Percentiles rank a stretch among this genome's conserved stretches.
Conservation (phyloP, 176 grass and related monocot species). For the Avena atlantica region DNA sequence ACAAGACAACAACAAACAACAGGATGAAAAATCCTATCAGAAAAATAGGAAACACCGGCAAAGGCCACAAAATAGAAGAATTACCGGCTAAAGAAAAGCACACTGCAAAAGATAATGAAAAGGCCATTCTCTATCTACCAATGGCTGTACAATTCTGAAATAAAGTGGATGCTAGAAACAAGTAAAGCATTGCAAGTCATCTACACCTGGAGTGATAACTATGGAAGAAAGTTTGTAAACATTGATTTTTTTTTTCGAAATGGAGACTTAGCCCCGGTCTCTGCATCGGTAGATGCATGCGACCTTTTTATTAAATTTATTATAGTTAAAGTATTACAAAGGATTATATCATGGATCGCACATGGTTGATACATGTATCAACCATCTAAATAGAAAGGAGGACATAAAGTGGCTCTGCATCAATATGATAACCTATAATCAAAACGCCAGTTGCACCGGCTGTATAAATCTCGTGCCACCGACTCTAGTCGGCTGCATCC, state of each 20-base stretch:
- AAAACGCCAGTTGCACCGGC: too few relatives aligned
- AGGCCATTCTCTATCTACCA: slow-evolving; percentile 3
- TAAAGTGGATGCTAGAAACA: not conserved
- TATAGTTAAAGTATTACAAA: too few relatives aligned
- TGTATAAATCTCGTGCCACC: too few relatives aligned
- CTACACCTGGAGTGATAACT: not conserved
- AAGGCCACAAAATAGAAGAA: slow-evolving; percentile 6
- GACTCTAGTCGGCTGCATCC: too few relatives aligned
- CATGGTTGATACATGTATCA: too few relatives aligned
- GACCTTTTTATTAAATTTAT: too few relatives aligned
- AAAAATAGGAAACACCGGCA: slow-evolving; percentile 94
- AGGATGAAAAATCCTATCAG: slow-evolving; percentile 95
- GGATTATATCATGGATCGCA: too few relatives aligned
- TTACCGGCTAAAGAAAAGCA: slow-evolving; percentile 18
- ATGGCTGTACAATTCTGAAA: slow-evolving; percentile 17
- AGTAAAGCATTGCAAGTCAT: slow-evolving; percentile 19
- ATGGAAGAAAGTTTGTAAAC: not conserved
- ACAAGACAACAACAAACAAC: slow-evolving; percentile 87
- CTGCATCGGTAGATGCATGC: too few relatives aligned
- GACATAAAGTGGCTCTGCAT: too few relatives aligned
- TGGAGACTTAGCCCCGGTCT: too few relatives aligned
- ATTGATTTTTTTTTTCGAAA: not conserved
- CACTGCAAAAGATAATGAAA: slow-evolving; percentile 31
- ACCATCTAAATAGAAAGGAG: too few relatives aligned
- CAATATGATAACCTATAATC: too few relatives aligned